Base-by-base conservation (phyloP, 352 stramenopile species). In the Pythium pyrilobum region DNA sequence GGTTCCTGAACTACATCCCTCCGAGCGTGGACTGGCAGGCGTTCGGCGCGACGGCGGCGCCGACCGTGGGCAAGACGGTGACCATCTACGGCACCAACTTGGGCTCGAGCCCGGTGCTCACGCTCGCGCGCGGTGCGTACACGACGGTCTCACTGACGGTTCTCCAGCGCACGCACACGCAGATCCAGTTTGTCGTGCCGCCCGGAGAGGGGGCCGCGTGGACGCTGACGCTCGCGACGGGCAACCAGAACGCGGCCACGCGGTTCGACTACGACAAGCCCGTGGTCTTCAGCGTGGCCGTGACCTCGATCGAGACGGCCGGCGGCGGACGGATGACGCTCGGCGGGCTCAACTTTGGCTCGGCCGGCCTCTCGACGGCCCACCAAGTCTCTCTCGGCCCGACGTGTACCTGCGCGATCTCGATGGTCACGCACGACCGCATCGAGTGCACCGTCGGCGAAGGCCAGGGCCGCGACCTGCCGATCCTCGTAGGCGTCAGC, bases 231-330 rank as follows among this genome's bases (percentile, higher is more conserved):
- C 31, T 87, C 5, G 16, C 31, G n/a, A 72, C 52, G 23, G 75
- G 73, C 2, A 82, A 85, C 31, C 72, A 85, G 55, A 39, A 72
- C 43, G 27, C 55, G 2, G 27, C 48, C 4, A 75, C 64, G 1
- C 5, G n/a, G 0, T 89, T 89, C 27, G 57, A 13, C 10, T 89
- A 89, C 54, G 69, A 85, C 16, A 42, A 52, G 20, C 79, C 79
- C 2, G 56, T 72, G 34, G 70, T 89, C 8, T 33, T 50, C 25
- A 66, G 11, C n/a, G 57, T 82, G 4, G 40, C 60, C 9, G 56
- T 67, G 10, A 66, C 51, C 2, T 66, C 76, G 20, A 61, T 53
- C 12, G 69, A 71, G 4, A 85, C 78, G 5, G 52, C 56, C 20
- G 71, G 72, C 9, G 76, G 76, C 16, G 74, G 70, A 8, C 42